These are phyloP conservation scores for Plasmodium knowlesi DNA, from an alignment of 169 alveolate species.

Conservation along the genomic window DNA sequence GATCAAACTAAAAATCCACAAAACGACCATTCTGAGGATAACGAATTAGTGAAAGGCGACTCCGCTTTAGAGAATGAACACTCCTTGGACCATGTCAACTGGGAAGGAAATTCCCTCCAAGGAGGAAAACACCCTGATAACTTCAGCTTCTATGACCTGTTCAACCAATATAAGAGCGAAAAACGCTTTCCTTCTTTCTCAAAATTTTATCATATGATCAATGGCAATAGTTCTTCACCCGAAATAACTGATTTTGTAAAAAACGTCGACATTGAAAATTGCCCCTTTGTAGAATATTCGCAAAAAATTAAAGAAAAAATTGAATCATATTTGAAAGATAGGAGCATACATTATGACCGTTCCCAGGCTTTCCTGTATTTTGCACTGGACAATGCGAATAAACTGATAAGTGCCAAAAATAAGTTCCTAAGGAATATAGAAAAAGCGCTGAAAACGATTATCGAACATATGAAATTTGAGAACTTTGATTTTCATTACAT, in stretches of 20 bases:
- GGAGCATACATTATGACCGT: constrained; percentile 12
- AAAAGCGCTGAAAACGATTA: constrained; percentile 66
- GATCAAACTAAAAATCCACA: not conserved
- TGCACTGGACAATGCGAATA: constrained; percentile 27
- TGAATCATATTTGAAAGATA: constrained; percentile 23
- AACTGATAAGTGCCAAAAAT: constrained; percentile 33
- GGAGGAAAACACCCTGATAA: not conserved
- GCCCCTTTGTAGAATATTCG: constrained; percentile 18
- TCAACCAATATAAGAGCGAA: not conserved
- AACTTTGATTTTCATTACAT: constrained; percentile 32
- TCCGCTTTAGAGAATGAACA: not conserved
- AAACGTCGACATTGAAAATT: constrained; percentile 6
- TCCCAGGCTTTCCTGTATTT: constrained; percentile 16
- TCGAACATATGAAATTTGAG: constrained; percentile 53
- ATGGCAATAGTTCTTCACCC: not conserved
- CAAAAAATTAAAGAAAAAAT: constrained; percentile 30
- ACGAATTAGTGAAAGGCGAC: not conserved
- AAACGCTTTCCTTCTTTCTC: constrained; percentile 3
- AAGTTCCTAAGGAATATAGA: constrained; percentile 63
- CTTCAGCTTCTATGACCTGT: constrained; percentile 19
- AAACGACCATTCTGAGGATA: not conserved
- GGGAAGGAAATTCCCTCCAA: not conserved
- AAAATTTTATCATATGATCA: constrained; percentile 6
- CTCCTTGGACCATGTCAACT: not conserved
- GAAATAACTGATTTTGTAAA: constrained; percentile 2